Conservation (phyloP, 768 basidiomycete genomes). For the Mrakia blollopis region DNA sequence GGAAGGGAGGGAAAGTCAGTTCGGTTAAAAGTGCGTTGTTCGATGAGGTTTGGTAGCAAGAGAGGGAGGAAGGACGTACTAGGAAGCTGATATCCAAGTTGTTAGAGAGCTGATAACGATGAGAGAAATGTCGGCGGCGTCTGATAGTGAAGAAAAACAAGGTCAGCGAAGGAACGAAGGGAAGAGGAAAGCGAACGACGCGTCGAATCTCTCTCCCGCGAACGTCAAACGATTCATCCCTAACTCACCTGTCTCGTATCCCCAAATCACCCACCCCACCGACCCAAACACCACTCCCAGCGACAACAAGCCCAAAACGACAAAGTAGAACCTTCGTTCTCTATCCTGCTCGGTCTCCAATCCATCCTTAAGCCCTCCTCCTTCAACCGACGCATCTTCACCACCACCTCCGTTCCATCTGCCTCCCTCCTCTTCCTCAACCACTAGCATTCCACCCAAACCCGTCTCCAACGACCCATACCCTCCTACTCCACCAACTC, state of each 20-base stretch:
- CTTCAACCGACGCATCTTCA: not conserved
- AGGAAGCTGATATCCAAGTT: not conserved
- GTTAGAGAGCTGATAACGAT: not conserved
- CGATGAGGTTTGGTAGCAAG: not conserved
- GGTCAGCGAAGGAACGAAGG: too few species aligned
- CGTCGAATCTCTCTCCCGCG: too few species aligned
- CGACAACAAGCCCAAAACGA: not conserved
- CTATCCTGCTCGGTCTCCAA: not conserved
- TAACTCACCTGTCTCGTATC: slow-evolving; percentile 1
- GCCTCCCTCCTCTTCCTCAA: not conserved
- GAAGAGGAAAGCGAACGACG: too few species aligned
- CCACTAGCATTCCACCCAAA: not conserved
- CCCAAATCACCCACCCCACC: not conserved
- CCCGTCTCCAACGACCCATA: not conserved
- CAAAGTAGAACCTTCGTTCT: not conserved
- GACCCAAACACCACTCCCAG: not conserved
- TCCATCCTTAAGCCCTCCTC: not conserved
- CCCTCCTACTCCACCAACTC: not conserved
- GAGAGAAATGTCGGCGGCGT: not conserved
- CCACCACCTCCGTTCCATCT: not conserved
- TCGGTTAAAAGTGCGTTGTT: not conserved
- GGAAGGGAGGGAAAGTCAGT: not conserved
- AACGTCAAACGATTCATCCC: not conserved
- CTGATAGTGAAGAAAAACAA: not conserved
- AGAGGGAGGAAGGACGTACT: not conserved